Evolutionary conservation across 139 green algal species (phyloP).

Genomic region (Coelastrella sp.): DNA sequence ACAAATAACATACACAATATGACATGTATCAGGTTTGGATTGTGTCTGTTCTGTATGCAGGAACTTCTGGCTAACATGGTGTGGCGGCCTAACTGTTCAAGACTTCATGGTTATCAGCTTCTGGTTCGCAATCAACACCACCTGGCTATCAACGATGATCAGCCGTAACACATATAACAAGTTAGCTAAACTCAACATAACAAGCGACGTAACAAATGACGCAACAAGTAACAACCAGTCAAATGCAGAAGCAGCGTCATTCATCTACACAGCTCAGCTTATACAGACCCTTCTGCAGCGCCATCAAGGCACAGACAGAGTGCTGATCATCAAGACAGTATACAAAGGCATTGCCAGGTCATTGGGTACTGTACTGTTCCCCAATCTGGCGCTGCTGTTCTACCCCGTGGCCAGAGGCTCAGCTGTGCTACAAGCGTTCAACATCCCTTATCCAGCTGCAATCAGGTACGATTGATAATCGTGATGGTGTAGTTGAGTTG

Average conservation of each 20-base stretch:
- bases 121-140: background rate
- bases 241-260: background rate
- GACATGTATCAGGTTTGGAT: background rate
- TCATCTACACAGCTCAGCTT: background rate
- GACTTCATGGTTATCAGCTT: background rate
- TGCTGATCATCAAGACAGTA: background rate
- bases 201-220: background rate
- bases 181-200: background rate
- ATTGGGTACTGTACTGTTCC: background rate
- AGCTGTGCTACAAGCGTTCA: background rate
- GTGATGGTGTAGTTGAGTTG: too few species aligned
- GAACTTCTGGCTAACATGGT: background rate
- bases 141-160: background rate
- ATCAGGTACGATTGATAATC: background rate
- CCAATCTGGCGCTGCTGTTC: background rate
- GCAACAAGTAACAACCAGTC: background rate
- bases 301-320: background rate
- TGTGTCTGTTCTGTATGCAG: background rate
- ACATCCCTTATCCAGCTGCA: background rate
- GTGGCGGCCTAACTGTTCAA: background rate
- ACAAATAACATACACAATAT: background rate
- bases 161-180: background rate
- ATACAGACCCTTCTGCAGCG: background rate
- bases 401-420: background rate
- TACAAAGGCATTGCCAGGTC: background rate